These are phyloP conservation scores for Aspergillus sp. DNA, from an alignment of 2,329 filamentous ascomycete genomes.

Conservation along the genomic window DNA sequence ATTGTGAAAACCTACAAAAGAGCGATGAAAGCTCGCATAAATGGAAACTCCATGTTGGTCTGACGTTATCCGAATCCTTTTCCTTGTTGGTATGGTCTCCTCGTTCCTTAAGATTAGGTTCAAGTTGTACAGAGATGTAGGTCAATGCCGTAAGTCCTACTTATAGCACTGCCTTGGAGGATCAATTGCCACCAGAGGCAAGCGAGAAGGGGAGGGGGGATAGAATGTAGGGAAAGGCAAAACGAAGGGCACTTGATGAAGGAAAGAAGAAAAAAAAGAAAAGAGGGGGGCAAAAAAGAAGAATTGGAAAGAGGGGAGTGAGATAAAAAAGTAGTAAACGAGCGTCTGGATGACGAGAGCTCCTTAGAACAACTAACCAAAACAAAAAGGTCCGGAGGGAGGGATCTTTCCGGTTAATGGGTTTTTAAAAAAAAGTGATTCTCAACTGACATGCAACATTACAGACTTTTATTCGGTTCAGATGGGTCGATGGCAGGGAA, in stretches of 20 bases:
- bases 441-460: conserved; percentile 20
- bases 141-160: background rate
- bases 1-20: conserved; percentile 38
- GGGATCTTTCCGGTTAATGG: conserved; percentile 16
- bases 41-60: conserved; percentile 35
- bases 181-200: background rate
- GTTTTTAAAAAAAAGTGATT: conserved; percentile 11
- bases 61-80: background rate
- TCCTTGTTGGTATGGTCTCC: background rate
- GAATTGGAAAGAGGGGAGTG: conserved; percentile 11
- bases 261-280: background rate
- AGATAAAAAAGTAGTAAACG: conserved; percentile 22
- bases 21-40: conserved; percentile 40
- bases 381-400: conserved; percentile 8
- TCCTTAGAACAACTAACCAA: conserved; percentile 6
- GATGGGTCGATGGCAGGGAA: conserved; percentile 17
- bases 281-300: conserved; percentile 10
- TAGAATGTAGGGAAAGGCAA: background rate
- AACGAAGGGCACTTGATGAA: background rate
- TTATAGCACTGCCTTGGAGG: background rate
- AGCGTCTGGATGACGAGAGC: conserved; percentile 22
- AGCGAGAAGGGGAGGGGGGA: background rate
- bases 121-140: background rate
- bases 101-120: background rate
- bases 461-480: conserved; percentile 22